phyloP scores from a whole-genome alignment of 495 filamentous ascomycete genomes.

The Sordaria brevicollis region DNA sequence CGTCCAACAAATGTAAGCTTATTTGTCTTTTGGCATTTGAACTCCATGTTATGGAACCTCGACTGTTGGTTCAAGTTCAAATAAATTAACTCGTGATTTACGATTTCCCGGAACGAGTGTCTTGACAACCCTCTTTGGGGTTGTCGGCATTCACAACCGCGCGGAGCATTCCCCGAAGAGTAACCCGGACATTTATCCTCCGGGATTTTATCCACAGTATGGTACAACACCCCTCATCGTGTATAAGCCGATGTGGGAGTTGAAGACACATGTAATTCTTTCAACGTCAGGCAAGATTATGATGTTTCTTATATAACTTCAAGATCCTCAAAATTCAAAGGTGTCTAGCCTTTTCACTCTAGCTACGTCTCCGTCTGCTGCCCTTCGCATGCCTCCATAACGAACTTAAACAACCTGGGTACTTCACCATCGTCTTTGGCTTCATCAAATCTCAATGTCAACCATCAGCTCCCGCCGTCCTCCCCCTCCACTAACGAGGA shows the following conservation, averaged over 20 bases:
- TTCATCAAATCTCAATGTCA: background rate
- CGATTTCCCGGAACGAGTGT: background rate
- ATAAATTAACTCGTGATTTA: background rate
- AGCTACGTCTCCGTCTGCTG: background rate
- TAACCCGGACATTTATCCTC: background rate
- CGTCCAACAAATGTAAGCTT: background rate
- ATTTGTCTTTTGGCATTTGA: background rate
- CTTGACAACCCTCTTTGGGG: background rate
- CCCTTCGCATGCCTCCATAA: background rate
- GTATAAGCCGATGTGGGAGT: background rate
- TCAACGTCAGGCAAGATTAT: background rate
- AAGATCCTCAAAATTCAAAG: background rate
- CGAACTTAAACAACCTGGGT: background rate
- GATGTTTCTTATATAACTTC: background rate
- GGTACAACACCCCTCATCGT: background rate
- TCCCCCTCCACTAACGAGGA: background rate
- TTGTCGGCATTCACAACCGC: background rate
- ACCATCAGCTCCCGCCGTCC: background rate
- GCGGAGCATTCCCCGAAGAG: background rate
- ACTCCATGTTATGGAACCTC: background rate
- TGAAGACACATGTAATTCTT: background rate
- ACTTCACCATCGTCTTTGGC: background rate
- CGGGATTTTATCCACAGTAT: background rate
- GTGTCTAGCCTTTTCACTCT: background rate
- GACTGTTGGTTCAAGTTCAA: fast-evolving